Base-by-base conservation (phyloP, 2,329 filamentous ascomycete species). In the Pyricularia grisea region DNA sequence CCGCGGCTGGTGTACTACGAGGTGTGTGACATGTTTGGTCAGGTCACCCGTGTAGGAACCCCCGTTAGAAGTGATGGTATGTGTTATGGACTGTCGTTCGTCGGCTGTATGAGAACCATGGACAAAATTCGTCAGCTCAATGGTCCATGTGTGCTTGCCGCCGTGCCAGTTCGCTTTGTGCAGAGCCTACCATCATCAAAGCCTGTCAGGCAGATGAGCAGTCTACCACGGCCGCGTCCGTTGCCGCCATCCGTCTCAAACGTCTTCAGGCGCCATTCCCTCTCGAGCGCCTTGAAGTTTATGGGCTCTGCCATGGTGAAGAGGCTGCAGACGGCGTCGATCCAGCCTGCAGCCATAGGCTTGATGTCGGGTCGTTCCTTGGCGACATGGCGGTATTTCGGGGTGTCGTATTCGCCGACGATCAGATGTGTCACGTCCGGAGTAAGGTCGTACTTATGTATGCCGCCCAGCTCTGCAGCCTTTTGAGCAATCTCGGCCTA, bases 381-480 rank as follows among this genome's bases (percentile, higher is more conserved):
- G 68, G 94, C 95, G 75, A 98, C 94, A 83, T 97, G 97, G 78
- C 90, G 91, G 80, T 99, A 99, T 79, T 99, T 99, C 67, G 91
- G 88, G 0, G 94, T 98, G 77, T 94, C 88, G 75, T 93, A 91
- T 74, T 92, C 90, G 77, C 94, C 95, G 71, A 97, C 92, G 72
- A 99, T 87, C 65, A 99, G 88, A 81, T 99, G 95, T 5, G 95
- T 98, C 66, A 97, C 93, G 78, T 97, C 93, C 69, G 92, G 92
- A n/a, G 94, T 98, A 64, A 99, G 87, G 78, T 99, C 94, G 78
- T 93, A 91, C 74, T 92, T 93, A 83, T 97, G 92, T 70, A 86
- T 79, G 67, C 94, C 95, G 72, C 95, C 95, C 83, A 99, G 93
- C 76, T 97, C 88, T 72, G 83, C 79, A 23, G 92, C 91, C 71